phyloP scores from a whole-genome alignment of 1,284 basidiomycete species.

The Microbotryomycetes sp. region DNA sequence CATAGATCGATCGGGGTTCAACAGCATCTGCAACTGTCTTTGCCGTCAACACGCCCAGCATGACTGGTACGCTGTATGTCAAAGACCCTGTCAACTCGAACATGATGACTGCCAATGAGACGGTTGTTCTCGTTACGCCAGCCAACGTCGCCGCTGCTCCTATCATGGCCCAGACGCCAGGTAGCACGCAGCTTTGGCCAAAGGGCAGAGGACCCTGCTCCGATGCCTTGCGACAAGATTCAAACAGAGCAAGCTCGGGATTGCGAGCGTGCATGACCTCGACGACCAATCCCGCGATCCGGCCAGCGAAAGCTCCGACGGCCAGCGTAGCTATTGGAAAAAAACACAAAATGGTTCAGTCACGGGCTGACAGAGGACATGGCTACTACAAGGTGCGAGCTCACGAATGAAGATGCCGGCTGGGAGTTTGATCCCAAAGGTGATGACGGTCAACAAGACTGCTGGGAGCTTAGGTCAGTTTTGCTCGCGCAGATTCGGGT shows the following conservation, averaged over 20 bases:
- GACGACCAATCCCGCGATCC: slow-evolving; percentile 76
- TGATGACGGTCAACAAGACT: slow-evolving; percentile 65
- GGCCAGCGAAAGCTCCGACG: slow-evolving; percentile 91
- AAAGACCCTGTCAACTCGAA: slow-evolving; percentile 68
- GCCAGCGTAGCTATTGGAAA: slow-evolving; percentile 72
- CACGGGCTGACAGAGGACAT: slow-evolving; percentile 64
- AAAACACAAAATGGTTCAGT: background rate
- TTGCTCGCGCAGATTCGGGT: background rate
- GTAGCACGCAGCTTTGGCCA: slow-evolving; percentile 40
- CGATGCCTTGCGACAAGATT: slow-evolving; percentile 48
- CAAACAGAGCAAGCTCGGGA: slow-evolving; percentile 60
- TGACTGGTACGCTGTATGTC: slow-evolving; percentile 76
- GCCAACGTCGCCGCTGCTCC: slow-evolving; percentile 43
- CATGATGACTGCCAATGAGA: slow-evolving; percentile 93
- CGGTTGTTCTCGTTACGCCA: slow-evolving; percentile 62
- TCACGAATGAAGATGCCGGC: slow-evolving; percentile 37
- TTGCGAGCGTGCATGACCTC: slow-evolving; percentile 68
- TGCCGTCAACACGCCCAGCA: slow-evolving; percentile 77
- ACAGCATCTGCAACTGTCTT: slow-evolving; percentile 58
- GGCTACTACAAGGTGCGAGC: slow-evolving; percentile 42
- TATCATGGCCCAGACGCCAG: slow-evolving; percentile 45
- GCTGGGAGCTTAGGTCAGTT: too few relatives aligned
- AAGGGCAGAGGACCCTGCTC: slow-evolving; percentile 32
- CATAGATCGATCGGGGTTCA: slow-evolving; percentile 36
- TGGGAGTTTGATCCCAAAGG: slow-evolving; percentile 85